phyloP scores from a whole-genome alignment of 2,329 filamentous ascomycete species.

The Esteya vermicola region DNA sequence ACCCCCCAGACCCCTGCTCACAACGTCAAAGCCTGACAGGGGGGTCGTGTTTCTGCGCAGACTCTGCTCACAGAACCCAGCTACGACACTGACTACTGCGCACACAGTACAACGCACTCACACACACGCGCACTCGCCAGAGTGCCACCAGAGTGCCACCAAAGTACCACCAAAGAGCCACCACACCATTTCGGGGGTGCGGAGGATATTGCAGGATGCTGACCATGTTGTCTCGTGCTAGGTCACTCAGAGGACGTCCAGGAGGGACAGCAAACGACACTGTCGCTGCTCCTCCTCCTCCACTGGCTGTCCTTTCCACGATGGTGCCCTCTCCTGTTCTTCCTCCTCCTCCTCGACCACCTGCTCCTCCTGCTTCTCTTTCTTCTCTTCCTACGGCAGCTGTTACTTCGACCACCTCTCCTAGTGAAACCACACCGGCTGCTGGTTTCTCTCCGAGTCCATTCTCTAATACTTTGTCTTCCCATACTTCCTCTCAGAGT shows the following conservation, averaged over 20 bases:
- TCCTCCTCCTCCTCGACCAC: neutral
- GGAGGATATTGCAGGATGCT: conserved; percentile 1
- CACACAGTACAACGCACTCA: neutral
- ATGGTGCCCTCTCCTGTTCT: neutral
- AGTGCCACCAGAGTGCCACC: too few species aligned
- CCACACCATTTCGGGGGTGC: neutral
- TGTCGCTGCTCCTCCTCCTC: neutral
- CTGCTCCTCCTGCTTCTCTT: too few species aligned
- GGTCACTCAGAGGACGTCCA: neutral
- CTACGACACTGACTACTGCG: neutral
- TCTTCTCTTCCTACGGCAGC: too few species aligned
- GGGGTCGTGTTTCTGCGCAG: too few species aligned
- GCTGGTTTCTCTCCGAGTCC: neutral
- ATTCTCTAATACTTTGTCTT: neutral
- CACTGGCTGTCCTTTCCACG: neutral
- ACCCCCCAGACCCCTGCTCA: too few species aligned
- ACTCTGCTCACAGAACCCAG: neutral
- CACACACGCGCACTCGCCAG: too few species aligned
- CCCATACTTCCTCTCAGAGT: neutral
- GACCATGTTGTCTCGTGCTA: neutral
- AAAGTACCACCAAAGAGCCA: neutral
- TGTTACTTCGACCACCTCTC: too few species aligned
- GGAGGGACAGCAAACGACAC: neutral
- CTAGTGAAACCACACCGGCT: neutral
- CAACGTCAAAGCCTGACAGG: neutral